Evolutionary conservation across 805 yeast genomes (phyloP).

Genomic region (Pichia paraexigua): DNA sequence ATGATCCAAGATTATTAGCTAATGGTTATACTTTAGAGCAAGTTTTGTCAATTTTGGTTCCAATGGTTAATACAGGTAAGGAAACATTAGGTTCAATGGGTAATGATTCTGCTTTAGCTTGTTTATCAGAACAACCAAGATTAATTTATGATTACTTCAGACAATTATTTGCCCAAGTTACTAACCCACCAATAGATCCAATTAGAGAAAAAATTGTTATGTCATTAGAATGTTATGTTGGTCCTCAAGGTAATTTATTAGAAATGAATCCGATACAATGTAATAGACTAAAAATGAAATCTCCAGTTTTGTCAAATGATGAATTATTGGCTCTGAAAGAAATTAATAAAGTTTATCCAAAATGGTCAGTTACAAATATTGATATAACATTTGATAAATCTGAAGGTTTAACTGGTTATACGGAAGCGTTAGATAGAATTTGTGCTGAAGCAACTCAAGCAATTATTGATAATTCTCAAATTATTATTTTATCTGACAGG

Average conservation of each 20-base stretch:
- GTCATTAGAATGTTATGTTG: conserved; percentile 95
- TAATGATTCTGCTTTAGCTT: conserved; percentile 92
- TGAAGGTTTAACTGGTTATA: conserved; percentile 83
- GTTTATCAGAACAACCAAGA: conserved; percentile 88
- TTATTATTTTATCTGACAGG: conserved; percentile 72
- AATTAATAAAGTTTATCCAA: conserved; percentile 68
- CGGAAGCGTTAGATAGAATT: conserved; percentile 74
- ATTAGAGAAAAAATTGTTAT: conserved; percentile 94
- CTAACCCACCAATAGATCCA: conserved; percentile 98
- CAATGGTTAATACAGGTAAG: conserved; percentile 89
- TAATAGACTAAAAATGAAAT: conserved; percentile 71
- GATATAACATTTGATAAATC: conserved; percentile 82
- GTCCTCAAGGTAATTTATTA: conserved; percentile 95
- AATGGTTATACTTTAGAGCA: conserved; percentile 96
- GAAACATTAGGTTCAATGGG: conserved; percentile 99
- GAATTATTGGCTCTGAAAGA: conserved; percentile 71
- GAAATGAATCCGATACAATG: conserved; percentile 92
- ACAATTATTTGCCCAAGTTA: conserved; percentile 95
- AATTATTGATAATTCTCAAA: conserved; percentile 64
- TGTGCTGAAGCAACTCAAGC: conserved; percentile 84
- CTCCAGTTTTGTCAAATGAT: conserved; percentile 71
- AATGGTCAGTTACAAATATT: conserved; percentile 75
- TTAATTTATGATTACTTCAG: conserved; percentile 89
- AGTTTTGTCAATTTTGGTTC: conserved; percentile 70
- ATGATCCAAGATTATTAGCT: conserved; percentile 77